Evolutionary conservation across 1,284 basidiomycete species (phyloP), one percentile per base, ranked within the genome.

Genomic region (Grifola frondosa): DNA sequence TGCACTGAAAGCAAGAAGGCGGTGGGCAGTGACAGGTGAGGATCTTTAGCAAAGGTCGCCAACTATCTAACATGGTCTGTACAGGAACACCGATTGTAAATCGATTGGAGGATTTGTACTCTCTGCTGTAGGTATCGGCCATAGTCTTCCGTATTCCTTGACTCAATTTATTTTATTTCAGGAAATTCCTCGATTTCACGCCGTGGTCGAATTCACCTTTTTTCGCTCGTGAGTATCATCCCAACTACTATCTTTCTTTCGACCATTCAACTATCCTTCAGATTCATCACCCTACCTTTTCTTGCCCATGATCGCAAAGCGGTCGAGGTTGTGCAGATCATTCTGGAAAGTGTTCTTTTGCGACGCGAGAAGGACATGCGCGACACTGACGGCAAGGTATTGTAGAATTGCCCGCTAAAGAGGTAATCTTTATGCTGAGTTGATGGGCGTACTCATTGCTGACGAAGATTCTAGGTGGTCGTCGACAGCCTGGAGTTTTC

Each of bases 351-450:
- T 29, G 80, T 92, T 30, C 71, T 99, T 4, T 72, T 99, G 3
- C 80, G 96, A n/a, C 78, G 96, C 49, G 95, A 98, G 65, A 99
- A 99, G 71, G 87, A 79, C 46, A 97, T 94, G 90, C 81, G 81
- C 33, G 96, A 97, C 66, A 77, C 73, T 32, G 81, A 95, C 56
- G 96, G 96, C 3, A 86, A 89, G 37, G 77, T 30, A 97, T 99
- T 32, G 92, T 98, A 2, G 81, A 92, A 44, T 70, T 99, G 3
- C 95, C 96, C 0, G 71, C 80, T 0, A 98, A 98, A 68, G 84
- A 88, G 64, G 80, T 89, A 44, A 33, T 65, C 28, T 28, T 37
- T 11, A 16, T 5, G 17, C 16, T 24, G 17, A 37, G 29, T 20
- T 26, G 46, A 23, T 20, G 12, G 16, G 22, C 12, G n/a, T 3